Evolutionary conservation across 2,329 filamentous ascomycete species (phyloP), one percentile per base, ranked within the genome.

Genomic region (Fusarium sp.): DNA sequence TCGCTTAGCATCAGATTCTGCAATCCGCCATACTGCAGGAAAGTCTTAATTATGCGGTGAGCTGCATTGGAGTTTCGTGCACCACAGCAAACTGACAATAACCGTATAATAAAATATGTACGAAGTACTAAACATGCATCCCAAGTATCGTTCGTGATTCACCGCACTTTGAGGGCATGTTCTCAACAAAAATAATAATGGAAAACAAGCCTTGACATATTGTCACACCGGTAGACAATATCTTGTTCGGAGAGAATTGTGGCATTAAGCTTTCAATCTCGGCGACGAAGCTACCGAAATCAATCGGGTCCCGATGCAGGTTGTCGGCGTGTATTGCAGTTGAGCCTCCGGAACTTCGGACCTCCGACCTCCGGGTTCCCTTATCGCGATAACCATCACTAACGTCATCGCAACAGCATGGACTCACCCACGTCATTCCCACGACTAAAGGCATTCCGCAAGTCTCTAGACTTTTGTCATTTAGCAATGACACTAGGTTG

Each of bases 331-430:
- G n/a, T 7, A 18, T n/a, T 16, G 32, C 14, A 46, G 27, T 34
- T 59, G 50, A 46, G 16, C n/a, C 40, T 23, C 63, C 67, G 55
- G 51, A 48, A 41, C 47, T 60, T 63, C 42, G 42, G 58, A 27
- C 49, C 57, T 67, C 47, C 28, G 40, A 42, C 41, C 55, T 59
- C 63, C 59, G 50, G n/a, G 28, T 23, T 10, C 3, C 28, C 34
- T 49, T 55, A 55, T 61, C 54, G 43, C 34, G 20, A 61, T 51
- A 37, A 51, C 32, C 46, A 55, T 67, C 66, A 55, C 63, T 16
- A 66, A 68, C 63, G 55, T 66, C 58, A 63, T 55, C 53, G 27
- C 59, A 43, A 57, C 43, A 68, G 25, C 30, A 49, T 40, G 28
- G 21, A 32, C 11, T 49, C 41, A 34, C 30, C 46, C 28, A 48